Conservation (phyloP, 768 basidiomycete species). For the Leccinum subgranulosum region DNA sequence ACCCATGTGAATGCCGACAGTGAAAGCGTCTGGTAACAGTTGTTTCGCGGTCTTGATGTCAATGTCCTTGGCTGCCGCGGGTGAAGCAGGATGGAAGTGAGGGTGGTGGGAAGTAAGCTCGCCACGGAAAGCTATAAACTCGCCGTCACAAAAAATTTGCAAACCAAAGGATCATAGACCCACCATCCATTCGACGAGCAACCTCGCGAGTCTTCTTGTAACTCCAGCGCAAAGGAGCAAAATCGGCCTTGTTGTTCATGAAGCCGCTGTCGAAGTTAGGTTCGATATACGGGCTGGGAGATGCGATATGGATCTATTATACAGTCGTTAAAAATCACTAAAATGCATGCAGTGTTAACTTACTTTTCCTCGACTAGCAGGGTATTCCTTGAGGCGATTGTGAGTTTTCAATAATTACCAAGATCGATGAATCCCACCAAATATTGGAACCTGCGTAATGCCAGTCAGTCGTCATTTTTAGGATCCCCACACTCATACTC, state of each 20-base stretch:
- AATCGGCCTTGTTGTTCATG: constrained; percentile 78
- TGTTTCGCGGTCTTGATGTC: constrained; percentile 67
- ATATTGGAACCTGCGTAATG: constrained; percentile 50
- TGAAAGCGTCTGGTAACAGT: constrained; percentile 56
- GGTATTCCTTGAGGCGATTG: constrained; percentile 46
- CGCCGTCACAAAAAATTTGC: not conserved
- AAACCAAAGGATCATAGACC: constrained; percentile 1
- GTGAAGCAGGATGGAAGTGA: constrained; percentile 67
- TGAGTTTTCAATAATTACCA: not conserved
- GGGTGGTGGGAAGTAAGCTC: constrained; percentile 73
- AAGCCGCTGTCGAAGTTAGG: constrained; percentile 72
- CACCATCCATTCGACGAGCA: constrained; percentile 69
- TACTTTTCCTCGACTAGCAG: constrained; percentile 68
- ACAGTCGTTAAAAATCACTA: not conserved
- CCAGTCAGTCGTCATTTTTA: constrained; percentile 8
- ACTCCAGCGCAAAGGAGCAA: constrained; percentile 72
- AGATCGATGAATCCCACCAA: constrained; percentile 28
- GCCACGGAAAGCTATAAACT: constrained; percentile 56
- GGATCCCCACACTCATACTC: constrained; percentile 20
- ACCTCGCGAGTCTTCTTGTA: constrained; percentile 76
- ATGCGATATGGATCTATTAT: constrained; percentile 57
- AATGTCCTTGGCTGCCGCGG: constrained; percentile 57
- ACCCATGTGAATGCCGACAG: constrained; percentile 72
- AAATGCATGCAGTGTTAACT: not conserved
- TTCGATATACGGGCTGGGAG: constrained; percentile 57